Evolutionary conservation across 2,329 filamentous ascomycete genomes (phyloP).

Genomic region (Paecilomyces fulvus): DNA sequence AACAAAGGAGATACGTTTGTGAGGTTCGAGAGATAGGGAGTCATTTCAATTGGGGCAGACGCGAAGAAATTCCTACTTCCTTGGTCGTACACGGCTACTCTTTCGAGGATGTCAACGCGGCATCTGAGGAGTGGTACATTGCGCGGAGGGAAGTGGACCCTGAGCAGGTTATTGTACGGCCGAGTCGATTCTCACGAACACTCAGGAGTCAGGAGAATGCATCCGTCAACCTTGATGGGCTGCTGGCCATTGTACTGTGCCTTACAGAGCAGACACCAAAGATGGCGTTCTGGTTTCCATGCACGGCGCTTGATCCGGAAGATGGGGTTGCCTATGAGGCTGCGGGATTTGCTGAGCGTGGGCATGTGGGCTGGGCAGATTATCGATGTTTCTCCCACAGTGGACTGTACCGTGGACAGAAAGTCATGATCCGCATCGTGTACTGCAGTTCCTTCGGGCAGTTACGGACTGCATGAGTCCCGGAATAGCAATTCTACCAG

Average conservation of each 20-base stretch:
- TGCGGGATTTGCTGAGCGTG: neutral
- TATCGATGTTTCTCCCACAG: neutral
- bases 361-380: neutral
- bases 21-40: neutral
- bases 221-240: neutral
- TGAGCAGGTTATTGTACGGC: neutral
- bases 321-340: neutral
- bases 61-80: neutral
- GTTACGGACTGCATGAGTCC: neutral
- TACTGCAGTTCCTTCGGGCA: neutral
- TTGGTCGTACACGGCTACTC: neutral
- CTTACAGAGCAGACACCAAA: neutral
- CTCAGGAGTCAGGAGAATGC: neutral
- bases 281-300: neutral
- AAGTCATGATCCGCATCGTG: neutral
- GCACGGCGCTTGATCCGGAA: conserved; percentile 1
- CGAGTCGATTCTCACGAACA: neutral
- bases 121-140: neutral
- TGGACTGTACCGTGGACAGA: neutral
- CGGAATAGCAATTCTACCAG: neutral
- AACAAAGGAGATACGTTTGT: neutral
- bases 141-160: neutral
- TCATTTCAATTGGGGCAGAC: neutral
- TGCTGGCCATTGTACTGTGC: neutral
- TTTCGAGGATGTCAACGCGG: neutral